Base-by-base conservation (phyloP, 345 rosid species). In the Salix brachista region DNA sequence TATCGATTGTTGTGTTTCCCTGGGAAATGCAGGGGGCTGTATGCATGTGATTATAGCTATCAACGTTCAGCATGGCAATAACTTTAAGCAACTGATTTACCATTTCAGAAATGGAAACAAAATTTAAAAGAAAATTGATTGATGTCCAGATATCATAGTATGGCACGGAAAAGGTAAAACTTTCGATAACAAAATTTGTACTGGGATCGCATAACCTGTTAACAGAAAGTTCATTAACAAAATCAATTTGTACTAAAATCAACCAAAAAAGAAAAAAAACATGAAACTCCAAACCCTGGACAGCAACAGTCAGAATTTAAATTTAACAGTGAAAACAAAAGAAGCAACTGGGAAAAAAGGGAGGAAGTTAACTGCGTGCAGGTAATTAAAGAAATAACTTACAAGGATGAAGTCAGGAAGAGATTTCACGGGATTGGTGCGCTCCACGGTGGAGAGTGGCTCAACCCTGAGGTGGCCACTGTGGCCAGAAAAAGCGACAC, bases 11-110 rank as follows among this genome's bases (percentile, higher is more conserved):
- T 78, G 83, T 21, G 96, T 91, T 80, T 93, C 97, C 86, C 84
- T 88, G n/a, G 89, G 83, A 80, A 95, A 95, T 30, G 98, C 97
- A 73, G 99, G 99, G 36, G 99, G 99, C 99, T 95, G 89, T 82
- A 84, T 66, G 75, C 5, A 78, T 58, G 32, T 60, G 75, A 60
- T 32, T 62, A 74, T 41, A 67, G 14, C 34, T 21, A 75, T 48
- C 21, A 10, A 44, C 4, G 26, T 23, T 6, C 26, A 42, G 28
- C 54, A 65, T 44, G 28, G 32, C 26, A 46, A 14, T 42, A 74
- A 39, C 65, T 50, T 19, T 21, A 9, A 19, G 21, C 37, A 28
- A 50, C 36, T 8, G 21, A 48, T n/a, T 26, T 67, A 39, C 19
- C 26, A 21, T 67, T 67, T 25, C 7, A 71, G 2, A 30, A 46